Conservation (phyloP, 2,329 filamentous ascomycete genomes). For the Paraconiothyrium sp. region DNA sequence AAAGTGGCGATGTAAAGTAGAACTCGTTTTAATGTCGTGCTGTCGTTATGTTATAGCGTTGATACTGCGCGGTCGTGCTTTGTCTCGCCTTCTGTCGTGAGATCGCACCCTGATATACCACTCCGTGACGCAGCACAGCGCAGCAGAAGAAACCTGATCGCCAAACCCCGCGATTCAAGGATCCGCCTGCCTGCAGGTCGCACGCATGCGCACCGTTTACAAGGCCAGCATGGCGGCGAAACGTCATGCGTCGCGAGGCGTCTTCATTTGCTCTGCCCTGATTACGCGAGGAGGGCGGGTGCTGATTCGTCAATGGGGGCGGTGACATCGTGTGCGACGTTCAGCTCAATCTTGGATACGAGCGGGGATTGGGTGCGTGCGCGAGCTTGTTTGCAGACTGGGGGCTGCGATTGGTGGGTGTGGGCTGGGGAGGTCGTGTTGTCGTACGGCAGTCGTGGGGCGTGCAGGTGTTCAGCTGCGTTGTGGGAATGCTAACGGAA, state of each 20-base stretch:
- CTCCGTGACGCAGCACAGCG: neutral
- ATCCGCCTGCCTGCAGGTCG: neutral
- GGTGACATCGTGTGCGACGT: neutral
- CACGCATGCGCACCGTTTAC: neutral
- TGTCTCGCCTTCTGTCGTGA: too few relatives aligned
- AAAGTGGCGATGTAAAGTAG: too few relatives aligned
- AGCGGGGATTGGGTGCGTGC: neutral
- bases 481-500: too few relatives aligned
- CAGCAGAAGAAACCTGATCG: too few relatives aligned
- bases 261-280: neutral
- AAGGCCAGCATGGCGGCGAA: neutral
- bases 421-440: neutral
- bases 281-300: neutral
- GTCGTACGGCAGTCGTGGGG: neutral
- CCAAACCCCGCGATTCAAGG: neutral
- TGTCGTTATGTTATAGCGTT: too few relatives aligned
- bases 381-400: neutral
- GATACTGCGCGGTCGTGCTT: too few relatives aligned
- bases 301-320: neutral
- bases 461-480: too few relatives aligned
- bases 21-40: too few relatives aligned
- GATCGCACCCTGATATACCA: neutral
- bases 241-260: neutral
- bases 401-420: neutral
- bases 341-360: conserved; percentile 6